Conservation (phyloP, 164 flowering plant species). For the Magnolia sinica region DNA sequence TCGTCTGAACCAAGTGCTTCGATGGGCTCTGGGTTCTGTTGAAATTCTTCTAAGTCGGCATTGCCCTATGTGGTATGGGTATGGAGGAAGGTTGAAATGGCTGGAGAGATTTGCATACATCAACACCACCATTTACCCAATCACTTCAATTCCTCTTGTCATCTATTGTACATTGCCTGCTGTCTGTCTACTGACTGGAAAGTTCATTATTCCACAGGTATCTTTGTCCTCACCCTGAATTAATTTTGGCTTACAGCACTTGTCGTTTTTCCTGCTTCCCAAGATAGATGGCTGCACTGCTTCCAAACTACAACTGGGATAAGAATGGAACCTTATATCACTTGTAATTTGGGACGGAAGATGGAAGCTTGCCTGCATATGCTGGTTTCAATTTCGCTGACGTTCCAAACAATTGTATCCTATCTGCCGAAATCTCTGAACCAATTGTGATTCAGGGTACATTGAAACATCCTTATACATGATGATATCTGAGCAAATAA, state of each 20-base stretch:
- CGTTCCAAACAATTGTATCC: too few relatives aligned
- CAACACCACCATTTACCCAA: slow-evolving; percentile 73
- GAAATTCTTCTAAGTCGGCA: slow-evolving; percentile 81
- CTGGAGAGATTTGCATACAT: slow-evolving; percentile 70
- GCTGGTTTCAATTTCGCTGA: too few relatives aligned
- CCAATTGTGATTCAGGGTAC: too few relatives aligned
- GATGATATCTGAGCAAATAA: too few relatives aligned
- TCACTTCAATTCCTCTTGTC: slow-evolving; percentile 73
- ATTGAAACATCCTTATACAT: too few relatives aligned
- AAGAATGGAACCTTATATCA: background rate
- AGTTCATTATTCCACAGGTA: slow-evolving; percentile 86
- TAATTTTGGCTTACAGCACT: background rate
- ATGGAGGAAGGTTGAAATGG: slow-evolving; percentile 29
- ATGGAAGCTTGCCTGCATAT: too few relatives aligned
- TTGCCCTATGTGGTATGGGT: slow-evolving; percentile 92
- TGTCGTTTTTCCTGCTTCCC: background rate
- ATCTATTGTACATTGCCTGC: slow-evolving; percentile 30
- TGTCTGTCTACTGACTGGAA: slow-evolving; percentile 67
- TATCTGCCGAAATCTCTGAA: too few relatives aligned
- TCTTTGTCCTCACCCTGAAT: background rate
- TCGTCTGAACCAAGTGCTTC: slow-evolving; percentile 74
- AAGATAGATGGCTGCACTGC: background rate
- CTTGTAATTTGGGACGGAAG: too few relatives aligned
- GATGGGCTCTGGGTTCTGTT: slow-evolving; percentile 85
- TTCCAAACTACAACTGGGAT: background rate